Base-by-base conservation (phyloP, 139 green algal species). In the Spirogloea muscicola region DNA sequence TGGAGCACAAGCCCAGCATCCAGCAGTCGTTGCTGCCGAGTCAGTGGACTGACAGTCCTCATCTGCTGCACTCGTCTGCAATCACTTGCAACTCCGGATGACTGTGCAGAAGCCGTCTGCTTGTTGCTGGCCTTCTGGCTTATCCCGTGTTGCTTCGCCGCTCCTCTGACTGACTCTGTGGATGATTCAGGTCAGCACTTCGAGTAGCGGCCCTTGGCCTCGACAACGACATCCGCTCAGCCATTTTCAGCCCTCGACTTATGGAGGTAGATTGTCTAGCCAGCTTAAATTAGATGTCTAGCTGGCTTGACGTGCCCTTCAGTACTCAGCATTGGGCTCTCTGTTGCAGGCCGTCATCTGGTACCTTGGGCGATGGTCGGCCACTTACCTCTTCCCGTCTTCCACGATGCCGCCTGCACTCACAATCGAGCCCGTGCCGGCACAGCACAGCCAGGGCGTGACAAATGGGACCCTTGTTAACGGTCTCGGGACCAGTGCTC, bases 321-420 rank as follows among this genome's bases (percentile, higher is more conserved):
- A n/a, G n/a, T n/a, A n/a, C n/a, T n/a, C n/a, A n/a, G 21, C 46
- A 31, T 21, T 55, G 46, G 21, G 21, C 46, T 21, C 46, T 55
- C 21, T 55, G 46, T 21, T 68, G 59, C 59, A 68, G 81, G 80
- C 76, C 0, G 55, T 74, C 0, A 61, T 87, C 1, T 90, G 82
- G 83, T 78, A 75, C 0, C 49, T 88, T 18, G 87, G 86, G 0
- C 79, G 92, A 3, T 96, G 90, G 92, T 80, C 82, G 0, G 89
- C 92, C 78, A 97, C 91, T 1, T 97, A 97, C 84, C 81, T 97
- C 25, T 80, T 94, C 18, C 78, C 68, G 9, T 41, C 37, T 7
- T n/a, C n/a, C n/a, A n/a, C n/a, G n/a, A n/a, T n/a, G n/a, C n/a
- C n/a, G n/a, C n/a, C n/a, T n/a, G n/a, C n/a, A n/a, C n/a, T n/a